These are phyloP conservation scores for Monosporascus sp. DNA, from an alignment of 2,329 filamentous ascomycete species.

Conservation along the genomic window DNA sequence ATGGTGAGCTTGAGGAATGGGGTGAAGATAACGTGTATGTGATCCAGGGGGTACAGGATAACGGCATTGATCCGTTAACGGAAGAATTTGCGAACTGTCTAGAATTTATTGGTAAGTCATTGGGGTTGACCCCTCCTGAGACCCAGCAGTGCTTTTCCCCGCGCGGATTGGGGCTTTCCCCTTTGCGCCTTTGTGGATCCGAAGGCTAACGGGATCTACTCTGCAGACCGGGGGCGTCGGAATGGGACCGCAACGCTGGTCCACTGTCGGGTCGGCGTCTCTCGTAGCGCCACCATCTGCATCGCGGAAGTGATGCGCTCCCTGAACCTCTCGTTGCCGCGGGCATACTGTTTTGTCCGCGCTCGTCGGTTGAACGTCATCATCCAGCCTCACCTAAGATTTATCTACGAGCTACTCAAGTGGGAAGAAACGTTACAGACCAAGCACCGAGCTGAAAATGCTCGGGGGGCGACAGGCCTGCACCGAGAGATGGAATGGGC, in stretches of 20 bases:
- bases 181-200: constrained; percentile 4
- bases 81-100: constrained; percentile 81
- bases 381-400: constrained; percentile 92
- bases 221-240: constrained; percentile 66
- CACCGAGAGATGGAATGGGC: constrained; percentile 87
- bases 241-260: constrained; percentile 83
- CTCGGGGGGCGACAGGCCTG: constrained; percentile 28
- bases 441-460: constrained; percentile 42
- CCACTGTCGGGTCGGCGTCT: constrained; percentile 94
- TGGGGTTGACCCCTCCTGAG: neutral
- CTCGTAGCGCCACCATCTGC: constrained; percentile 91
- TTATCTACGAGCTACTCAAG: constrained; percentile 90
- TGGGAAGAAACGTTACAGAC: constrained; percentile 78
- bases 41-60: constrained; percentile 87
- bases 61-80: constrained; percentile 88
- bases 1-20: constrained; percentile 66
- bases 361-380: constrained; percentile 93
- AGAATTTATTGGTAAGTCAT: constrained; percentile 77
- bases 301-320: constrained; percentile 97
- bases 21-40: constrained; percentile 71
- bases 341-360: constrained; percentile 93
- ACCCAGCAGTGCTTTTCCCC: neutral
- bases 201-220: constrained; percentile 3
- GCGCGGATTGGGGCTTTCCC: neutral
- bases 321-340: constrained; percentile 74